Evolutionary conservation across 75 land plant species (phyloP), one percentile per base, ranked within the genome.

Genomic region (Pinus albicaulis): DNA sequence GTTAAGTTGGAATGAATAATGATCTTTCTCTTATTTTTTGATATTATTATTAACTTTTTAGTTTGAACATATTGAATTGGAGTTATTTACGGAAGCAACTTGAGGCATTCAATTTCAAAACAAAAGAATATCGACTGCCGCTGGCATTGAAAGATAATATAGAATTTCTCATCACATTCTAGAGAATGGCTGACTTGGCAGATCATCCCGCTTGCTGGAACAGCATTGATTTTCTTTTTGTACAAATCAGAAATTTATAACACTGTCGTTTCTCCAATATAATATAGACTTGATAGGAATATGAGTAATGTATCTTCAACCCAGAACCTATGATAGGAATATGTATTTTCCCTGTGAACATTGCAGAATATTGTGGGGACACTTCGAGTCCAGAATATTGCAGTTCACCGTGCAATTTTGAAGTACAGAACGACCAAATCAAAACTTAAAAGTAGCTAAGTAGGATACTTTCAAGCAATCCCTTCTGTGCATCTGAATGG

Each of bases 101-200:
- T 70, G 72, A 34, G n/a, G 72, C 52, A 71, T 71, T 36, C 52
- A 36, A 31, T 71, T 22, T 19, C 72, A 71, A 26, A n/a, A 71
- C 3, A 23, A 59, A 23, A 22, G 26, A 8, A 59, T 59, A 59
- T 24, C 3, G 10, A 59, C 25, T 12, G 12, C 6, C 11, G 12
- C 62, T 59, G 24, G 13, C 62, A 7, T 59, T 59, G 25, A 7
- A 17, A 58, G 22, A 3, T 3, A 23, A 22, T 59, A 7, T 44
- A 7, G 10, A 44, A 7, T 44, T 44, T 44, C 10, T 44, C 52
- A 44, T 44, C 1, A 10, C 7, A 44, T 44, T 48, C 12, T 11
- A 48, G 12, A 48, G 53, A 48, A 48, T 48, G 53, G 53, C 0
- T 48, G 12, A 12, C 53, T 48, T 48, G 53, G 53, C 53, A 48